Base-by-base conservation (phyloP, 2,329 filamentous ascomycete species). In the Cladobotryum protrusum region DNA sequence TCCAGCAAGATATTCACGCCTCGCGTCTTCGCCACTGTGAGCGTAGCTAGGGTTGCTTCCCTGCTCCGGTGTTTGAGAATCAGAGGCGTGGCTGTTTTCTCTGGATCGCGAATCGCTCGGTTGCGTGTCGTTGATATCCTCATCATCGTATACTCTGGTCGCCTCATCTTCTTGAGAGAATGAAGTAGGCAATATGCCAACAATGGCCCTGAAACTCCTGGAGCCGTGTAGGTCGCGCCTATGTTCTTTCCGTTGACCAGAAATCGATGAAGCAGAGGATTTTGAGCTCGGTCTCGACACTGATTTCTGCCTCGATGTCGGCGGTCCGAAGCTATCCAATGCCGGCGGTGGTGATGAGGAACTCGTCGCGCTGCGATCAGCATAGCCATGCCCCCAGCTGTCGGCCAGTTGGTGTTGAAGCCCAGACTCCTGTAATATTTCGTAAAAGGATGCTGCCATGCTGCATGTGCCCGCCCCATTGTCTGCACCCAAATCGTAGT, bases 401-500 rank as follows among this genome's bases (percentile, higher is more conserved):
- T 49, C 45, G 17, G 41, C 44, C 13, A 53, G 32, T 29, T 51
- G 48, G 5, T 43, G 32, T 24, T 48, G 41, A 15, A 48, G 49
- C 17, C 51, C 48, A 13, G 51, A 50, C 13, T 53, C 48, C 41
- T 43, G 46, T 24, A 53, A 39, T 12, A 53, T 52, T 19, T 53
- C 40, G 48, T 42, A 48, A 14, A 52, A 53, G 4, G 45, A 36
- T 6, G 52, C 43, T 8, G 52, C 51, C 48, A 53, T 53, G 29
- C 48, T 41, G 34, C 48, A 52, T 15, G 47, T 29, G n/a, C 47
- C 50, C 18, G 20, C 35, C 12, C 35, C 45, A 24, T 34, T 18
- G 19, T 51, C 48, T 42, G 43, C 47, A 15, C 9, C n/a, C 36
- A 44, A 14, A 3, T 17, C 19, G 17, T 12, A 7, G 13, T 44